A percentile compares a stretch with the other conserved stretches of the same genome.
These are phyloP conservation scores for Piper betle DNA, from an alignment of 164 flowering plant genomes.

Conservation along the genomic window DNA sequence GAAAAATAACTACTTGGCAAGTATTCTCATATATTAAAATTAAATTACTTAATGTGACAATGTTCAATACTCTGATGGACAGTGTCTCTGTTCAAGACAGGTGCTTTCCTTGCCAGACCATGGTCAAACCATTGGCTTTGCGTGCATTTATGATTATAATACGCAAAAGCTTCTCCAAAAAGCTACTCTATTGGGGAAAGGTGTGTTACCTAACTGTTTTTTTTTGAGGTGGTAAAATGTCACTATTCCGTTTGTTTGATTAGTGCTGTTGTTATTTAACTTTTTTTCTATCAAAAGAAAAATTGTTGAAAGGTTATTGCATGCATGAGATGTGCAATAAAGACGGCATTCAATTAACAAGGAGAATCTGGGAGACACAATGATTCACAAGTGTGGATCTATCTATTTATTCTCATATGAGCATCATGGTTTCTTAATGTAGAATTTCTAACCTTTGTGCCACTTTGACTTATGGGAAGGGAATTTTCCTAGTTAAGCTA, in stretches of 20 bases:
- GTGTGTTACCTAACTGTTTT: conserved; percentile 17
- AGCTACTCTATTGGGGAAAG: conserved; percentile 58
- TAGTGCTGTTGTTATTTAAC: background rate
- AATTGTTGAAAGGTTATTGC: background rate
- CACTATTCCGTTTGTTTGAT: background rate
- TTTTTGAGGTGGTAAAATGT: background rate
- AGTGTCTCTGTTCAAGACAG: conserved; percentile 17
- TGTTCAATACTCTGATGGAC: too few relatives aligned
- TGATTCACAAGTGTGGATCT: background rate
- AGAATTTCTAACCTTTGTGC: background rate
- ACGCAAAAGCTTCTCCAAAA: conserved; percentile 51
- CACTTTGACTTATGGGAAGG: too few relatives aligned
- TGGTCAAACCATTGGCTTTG: conserved; percentile 56
- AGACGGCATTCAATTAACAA: background rate
- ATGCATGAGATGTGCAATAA: too few relatives aligned
- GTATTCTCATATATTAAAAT: conserved; percentile 5
- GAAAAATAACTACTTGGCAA: conserved; percentile 82
- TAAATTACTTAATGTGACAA: too few relatives aligned
- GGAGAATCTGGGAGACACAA: too few relatives aligned
- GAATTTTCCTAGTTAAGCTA: too few relatives aligned
- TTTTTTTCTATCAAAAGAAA: background rate
- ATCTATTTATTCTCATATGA: background rate
- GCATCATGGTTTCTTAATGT: background rate
- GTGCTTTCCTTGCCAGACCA: conserved; percentile 70
- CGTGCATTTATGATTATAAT: conserved; percentile 68